Evolutionary conservation across 2,329 filamentous ascomycete genomes (phyloP).

Genomic region (Aspergillus pseudotamarii): DNA sequence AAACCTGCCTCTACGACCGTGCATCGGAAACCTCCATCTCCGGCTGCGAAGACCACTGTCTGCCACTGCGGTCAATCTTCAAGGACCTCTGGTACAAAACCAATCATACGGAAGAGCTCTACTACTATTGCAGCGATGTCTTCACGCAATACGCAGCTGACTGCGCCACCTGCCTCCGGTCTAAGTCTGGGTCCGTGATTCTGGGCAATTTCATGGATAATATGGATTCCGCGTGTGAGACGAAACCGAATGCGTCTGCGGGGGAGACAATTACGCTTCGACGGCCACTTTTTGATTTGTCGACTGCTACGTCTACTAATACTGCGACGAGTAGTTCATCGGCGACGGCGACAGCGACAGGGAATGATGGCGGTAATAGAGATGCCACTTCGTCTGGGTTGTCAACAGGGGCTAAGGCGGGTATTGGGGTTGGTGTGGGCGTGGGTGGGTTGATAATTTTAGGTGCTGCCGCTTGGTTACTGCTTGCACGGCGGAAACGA

Average conservation of each 20-base stretch:
- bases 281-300: not conserved
- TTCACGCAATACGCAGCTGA: not conserved
- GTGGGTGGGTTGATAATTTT: not conserved
- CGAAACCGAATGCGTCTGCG: not conserved
- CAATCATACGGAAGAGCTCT: not conserved
- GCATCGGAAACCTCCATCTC: not conserved
- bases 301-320: not conserved
- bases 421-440: not conserved
- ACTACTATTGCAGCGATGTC: not conserved
- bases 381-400: not conserved
- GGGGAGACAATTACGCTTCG: not conserved
- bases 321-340: not conserved
- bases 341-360: not conserved
- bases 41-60: not conserved
- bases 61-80: not conserved
- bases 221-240: constrained; percentile 1
- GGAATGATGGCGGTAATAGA: not conserved
- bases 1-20: constrained; percentile 1
- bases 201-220: constrained; percentile 8
- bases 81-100: not conserved
- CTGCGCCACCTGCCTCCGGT: not conserved
- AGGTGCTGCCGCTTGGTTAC: not conserved
- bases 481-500: not conserved
- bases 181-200: not conserved
- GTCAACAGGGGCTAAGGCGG: not conserved